Evolutionary conservation across 1,139 yeast species (phyloP).

Genomic region (Magnusiomyces fungicola): DNA sequence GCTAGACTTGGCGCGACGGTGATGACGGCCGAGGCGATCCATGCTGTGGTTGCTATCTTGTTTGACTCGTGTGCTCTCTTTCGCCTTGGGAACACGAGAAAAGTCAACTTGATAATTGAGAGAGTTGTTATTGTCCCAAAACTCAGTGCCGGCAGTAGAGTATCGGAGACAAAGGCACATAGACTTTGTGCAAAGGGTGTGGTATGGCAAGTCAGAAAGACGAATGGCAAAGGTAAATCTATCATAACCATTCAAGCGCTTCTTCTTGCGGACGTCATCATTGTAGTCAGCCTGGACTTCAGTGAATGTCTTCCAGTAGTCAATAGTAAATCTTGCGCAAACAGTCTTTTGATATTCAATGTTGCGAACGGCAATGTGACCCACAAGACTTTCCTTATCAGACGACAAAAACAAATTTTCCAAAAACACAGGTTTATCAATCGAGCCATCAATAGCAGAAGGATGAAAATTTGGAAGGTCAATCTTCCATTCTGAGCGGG

Average conservation of each 20-base stretch:
- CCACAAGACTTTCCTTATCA: conserved; percentile 52
- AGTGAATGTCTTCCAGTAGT: conserved; percentile 64
- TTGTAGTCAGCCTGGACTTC: conserved; percentile 61
- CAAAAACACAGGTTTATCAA: conserved; percentile 42
- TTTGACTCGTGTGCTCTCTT: neutral
- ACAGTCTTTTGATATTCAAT: conserved; percentile 57
- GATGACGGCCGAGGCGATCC: conserved; percentile 4
- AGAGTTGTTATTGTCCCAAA: conserved; percentile 69
- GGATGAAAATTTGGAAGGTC: conserved; percentile 39
- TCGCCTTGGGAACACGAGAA: conserved; percentile 24
- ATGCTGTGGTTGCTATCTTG: neutral
- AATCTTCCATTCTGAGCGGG: conserved; percentile 43
- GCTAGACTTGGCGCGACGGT: conserved; percentile 7
- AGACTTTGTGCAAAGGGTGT: conserved; percentile 29
- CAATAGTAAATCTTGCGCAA: conserved; percentile 57
- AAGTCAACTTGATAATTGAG: conserved; percentile 54
- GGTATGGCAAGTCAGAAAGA: conserved; percentile 32
- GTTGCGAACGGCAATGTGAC: conserved; percentile 69
- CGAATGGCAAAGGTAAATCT: conserved; percentile 43
- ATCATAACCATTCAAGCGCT: conserved; percentile 32
- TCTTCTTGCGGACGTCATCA: conserved; percentile 49
- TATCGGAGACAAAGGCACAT: conserved; percentile 55
- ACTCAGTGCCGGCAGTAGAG: conserved; percentile 43
- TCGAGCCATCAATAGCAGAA: conserved; percentile 22
- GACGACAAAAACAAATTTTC: conserved; percentile 57